These are phyloP conservation scores for Thalassiosira profunda DNA, from an alignment of 108 stramenopile species.

Conservation along the genomic window DNA sequence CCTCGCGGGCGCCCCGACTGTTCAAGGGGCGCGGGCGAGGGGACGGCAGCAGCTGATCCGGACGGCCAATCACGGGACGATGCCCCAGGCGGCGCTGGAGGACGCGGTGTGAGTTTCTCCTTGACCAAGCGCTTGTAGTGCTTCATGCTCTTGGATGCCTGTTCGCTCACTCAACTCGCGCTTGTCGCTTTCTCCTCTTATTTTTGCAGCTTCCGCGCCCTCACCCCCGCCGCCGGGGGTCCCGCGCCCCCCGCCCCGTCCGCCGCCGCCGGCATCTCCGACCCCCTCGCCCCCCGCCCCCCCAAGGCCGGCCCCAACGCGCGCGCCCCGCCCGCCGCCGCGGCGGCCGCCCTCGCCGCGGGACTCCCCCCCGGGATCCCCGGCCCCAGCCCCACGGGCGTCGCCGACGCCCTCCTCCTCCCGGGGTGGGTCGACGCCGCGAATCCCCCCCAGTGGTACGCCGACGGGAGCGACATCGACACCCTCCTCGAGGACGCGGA, in stretches of 20 bases:
- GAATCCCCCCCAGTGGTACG: conserved; percentile 87
- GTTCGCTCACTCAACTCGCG: conserved; percentile 1
- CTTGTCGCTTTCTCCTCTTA: background rate
- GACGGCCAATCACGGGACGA: conserved; percentile 56
- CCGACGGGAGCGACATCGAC: conserved; percentile 86
- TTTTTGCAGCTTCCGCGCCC: conserved; percentile 69
- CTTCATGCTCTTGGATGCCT: background rate
- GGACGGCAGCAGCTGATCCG: conserved; percentile 40
- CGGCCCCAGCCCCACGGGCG: conserved; percentile 74
- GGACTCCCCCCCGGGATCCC: conserved; percentile 7
- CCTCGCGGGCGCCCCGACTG: conserved; percentile 1
- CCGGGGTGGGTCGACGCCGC: conserved; percentile 87
- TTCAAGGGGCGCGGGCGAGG: background rate
- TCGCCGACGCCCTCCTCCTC: conserved; percentile 66
- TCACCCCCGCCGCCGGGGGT: conserved; percentile 68
- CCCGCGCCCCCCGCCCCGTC: conserved; percentile 12
- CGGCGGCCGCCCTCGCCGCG: conserved; percentile 1
- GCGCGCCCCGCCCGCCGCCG: conserved; percentile 7
- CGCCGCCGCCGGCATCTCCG: conserved; percentile 53
- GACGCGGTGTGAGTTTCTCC: conserved; percentile 83
- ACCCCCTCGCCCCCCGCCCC: conserved; percentile 81
- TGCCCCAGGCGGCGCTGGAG: conserved; percentile 76
- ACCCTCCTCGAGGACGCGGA: conserved; percentile 84
- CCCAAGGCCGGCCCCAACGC: conserved; percentile 48
- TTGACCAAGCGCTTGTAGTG: background rate